Evolutionary conservation across 2,329 filamentous ascomycete genomes (phyloP).

Genomic region (Clonostachys sp.): DNA sequence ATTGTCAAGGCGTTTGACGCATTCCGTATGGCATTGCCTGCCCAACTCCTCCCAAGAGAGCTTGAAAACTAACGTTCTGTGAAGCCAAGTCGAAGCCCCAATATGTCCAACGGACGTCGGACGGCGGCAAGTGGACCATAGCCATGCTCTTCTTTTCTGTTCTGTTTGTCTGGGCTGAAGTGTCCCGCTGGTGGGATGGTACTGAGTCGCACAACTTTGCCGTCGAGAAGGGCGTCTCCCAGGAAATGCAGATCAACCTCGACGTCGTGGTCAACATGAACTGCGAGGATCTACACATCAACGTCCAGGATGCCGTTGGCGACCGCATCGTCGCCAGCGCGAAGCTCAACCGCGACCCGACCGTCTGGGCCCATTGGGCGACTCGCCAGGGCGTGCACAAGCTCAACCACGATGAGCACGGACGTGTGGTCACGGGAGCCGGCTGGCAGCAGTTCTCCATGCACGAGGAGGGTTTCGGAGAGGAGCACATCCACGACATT

Average conservation of each 20-base stretch:
- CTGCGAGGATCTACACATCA: constrained; percentile 86
- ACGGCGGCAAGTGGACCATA: constrained; percentile 92
- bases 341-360: constrained; percentile 69
- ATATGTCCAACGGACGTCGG: constrained; percentile 78
- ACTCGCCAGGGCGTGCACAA: constrained; percentile 62
- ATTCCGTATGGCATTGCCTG: constrained; percentile 64
- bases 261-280: constrained; percentile 89
- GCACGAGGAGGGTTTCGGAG: constrained; percentile 59
- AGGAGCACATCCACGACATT: constrained; percentile 91
- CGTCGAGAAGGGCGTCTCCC: constrained; percentile 87
- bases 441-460: constrained; percentile 40
- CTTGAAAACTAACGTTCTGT: constrained; percentile 4
- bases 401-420: constrained; percentile 50
- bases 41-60: constrained; percentile 1
- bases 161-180: constrained; percentile 73
- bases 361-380: constrained; percentile 79
- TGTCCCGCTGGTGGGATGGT: constrained; percentile 79
- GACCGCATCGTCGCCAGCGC: constrained; percentile 84
- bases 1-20: constrained; percentile 90
- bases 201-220: constrained; percentile 84
- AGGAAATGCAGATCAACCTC: constrained; percentile 88
- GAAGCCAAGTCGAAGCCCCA: constrained; percentile 94
- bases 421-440: constrained; percentile 50
- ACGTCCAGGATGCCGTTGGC: constrained; percentile 92
- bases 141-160: constrained; percentile 71